Base-by-base conservation (phyloP, 108 stramenopile genomes). In the Fistulifera pelliculosa region DNA sequence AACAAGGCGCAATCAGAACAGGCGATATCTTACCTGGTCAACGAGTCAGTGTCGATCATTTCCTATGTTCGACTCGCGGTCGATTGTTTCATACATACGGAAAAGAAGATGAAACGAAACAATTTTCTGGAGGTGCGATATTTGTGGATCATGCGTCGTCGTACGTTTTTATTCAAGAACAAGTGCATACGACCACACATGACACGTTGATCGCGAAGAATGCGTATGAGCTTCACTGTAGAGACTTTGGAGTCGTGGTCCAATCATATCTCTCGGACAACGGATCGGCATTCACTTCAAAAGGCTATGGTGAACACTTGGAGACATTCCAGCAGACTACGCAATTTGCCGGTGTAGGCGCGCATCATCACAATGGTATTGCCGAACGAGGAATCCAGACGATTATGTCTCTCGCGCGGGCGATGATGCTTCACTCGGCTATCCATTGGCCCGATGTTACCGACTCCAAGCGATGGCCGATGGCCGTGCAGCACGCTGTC, bases 31-130 rank as follows among this genome's bases (percentile, higher is more conserved):
- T 49, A 15, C 70, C 76, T 44, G 71, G 68, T 5, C 49, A 72
- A n/a, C 8, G 40, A n/a, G 60, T 77, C 19, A 64, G 58, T 18
- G 61, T 73, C 23, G 76, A 77, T 35, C 68, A 65, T 2, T 73
- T 64, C 28, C 25, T 69, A 18, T 65, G 47, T 24, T 27, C 55
- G 3, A 56, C 54, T 14, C 17, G 16, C 10, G 74, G 74, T 23
- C 64, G 68, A 11, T 56, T 65, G 0, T 60, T 61, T 13, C 13
- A 49, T 22, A 52, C 68, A 3, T 23, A 16, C 19, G 73, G 68
- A 10, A 69, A 69, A 65, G 58, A 56, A 49, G 25, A 47, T 11
- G 31, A 24, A 2, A 55, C 24, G 4, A 26, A 60, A n/a, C 19
- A 52, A 42, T 66, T 60, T 52, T 18, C 6, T 23, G 62, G 73